Evolutionary conservation across 106 monocot genomes (phyloP).

Genomic region (Triglochin maritima): DNA sequence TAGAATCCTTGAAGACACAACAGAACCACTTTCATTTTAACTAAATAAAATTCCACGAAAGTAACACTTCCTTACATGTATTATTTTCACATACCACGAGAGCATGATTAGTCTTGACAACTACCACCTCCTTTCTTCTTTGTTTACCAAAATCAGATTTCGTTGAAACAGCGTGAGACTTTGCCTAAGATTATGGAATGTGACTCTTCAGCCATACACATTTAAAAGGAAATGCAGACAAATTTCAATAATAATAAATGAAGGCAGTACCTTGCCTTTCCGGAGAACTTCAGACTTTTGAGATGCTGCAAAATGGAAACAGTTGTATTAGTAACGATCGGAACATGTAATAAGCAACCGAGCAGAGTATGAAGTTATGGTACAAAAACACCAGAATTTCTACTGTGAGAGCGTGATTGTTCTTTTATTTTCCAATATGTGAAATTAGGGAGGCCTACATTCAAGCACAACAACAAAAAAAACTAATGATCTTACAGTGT

Average conservation of each 20-base stretch:
- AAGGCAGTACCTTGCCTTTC: conserved; percentile 3
- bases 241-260: neutral
- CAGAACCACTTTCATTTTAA: neutral
- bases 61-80: neutral
- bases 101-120: neutral
- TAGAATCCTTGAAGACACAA: neutral
- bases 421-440: too few species aligned
- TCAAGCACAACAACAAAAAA: neutral
- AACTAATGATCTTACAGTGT: neutral
- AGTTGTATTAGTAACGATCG: neutral
- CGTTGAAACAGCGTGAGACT: neutral
- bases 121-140: neutral
- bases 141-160: neutral
- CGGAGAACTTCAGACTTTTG: neutral
- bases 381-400: too few species aligned
- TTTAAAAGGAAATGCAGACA: neutral
- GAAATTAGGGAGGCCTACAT: too few species aligned
- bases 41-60: neutral
- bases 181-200: conserved; percentile 2
- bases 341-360: neutral
- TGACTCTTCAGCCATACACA: neutral
- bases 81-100: neutral
- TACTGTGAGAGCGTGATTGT: too few species aligned
- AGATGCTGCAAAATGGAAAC: conserved; percentile 6
- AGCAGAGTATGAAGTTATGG: too few species aligned